Evolutionary conservation across 306 rosid genomes (phyloP).

Genomic region (Medicago lupulina): DNA sequence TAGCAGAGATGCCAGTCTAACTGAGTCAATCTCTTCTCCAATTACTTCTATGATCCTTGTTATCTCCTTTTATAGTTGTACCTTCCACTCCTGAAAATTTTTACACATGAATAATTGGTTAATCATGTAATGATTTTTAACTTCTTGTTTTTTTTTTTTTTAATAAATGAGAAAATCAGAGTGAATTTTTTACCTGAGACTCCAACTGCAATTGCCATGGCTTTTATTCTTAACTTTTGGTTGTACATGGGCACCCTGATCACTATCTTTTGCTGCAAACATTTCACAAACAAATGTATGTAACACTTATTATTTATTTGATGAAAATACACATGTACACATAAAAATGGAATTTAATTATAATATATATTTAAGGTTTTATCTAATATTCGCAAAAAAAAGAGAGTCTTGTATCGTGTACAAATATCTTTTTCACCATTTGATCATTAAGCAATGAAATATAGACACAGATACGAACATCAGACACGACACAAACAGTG

Average conservation of each 20-base stretch:
- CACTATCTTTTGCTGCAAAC: slow-evolving; percentile 61
- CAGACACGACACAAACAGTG: too few relatives aligned
- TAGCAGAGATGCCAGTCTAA: slow-evolving; percentile 43
- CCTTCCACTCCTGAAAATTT: slow-evolving; percentile 45
- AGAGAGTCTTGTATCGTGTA: too few relatives aligned
- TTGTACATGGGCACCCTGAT: slow-evolving; percentile 48
- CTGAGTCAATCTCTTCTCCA: slow-evolving; percentile 56
- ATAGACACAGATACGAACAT: too few relatives aligned
- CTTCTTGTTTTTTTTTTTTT: background rate
- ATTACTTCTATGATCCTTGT: slow-evolving; percentile 47
- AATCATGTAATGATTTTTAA: background rate
- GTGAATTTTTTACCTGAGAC: slow-evolving; percentile 42
- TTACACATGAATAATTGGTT: background rate
- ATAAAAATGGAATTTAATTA: too few relatives aligned
- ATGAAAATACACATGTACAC: too few relatives aligned
- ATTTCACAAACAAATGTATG: background rate
- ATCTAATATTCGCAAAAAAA: too few relatives aligned
- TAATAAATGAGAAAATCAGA: background rate
- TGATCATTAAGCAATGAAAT: too few relatives aligned
- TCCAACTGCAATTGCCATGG: slow-evolving; percentile 52
- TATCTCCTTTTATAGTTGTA: slow-evolving; percentile 40
- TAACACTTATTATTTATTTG: too few relatives aligned
- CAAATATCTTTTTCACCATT: too few relatives aligned
- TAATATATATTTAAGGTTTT: too few relatives aligned
- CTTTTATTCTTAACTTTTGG: slow-evolving; percentile 46